Conservation (phyloP, 805 yeast species). For the Spathaspora gorwiae region DNA sequence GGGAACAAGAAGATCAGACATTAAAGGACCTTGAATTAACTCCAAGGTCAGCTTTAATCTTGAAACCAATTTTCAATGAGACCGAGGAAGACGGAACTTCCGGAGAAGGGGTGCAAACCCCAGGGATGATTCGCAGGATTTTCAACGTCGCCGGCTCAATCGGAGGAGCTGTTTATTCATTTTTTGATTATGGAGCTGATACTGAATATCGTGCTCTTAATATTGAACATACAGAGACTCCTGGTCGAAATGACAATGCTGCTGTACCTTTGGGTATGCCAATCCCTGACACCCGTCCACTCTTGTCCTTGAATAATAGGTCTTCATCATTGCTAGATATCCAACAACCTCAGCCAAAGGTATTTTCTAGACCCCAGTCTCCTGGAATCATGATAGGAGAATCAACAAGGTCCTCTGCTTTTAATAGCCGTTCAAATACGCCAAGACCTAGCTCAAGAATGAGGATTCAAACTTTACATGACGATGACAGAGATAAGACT, state of each 20-base stretch:
- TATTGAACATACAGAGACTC: not conserved
- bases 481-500: slow-evolving; percentile 7
- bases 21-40: slow-evolving; percentile 53
- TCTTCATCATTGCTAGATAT: slow-evolving; percentile 6
- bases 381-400: not conserved
- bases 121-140: slow-evolving; percentile 7
- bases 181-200: slow-evolving; percentile 40
- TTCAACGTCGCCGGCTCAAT: slow-evolving; percentile 10
- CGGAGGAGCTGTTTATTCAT: slow-evolving; percentile 32
- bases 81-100: slow-evolving; percentile 3
- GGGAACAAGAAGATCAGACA: slow-evolving; percentile 50
- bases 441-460: slow-evolving; percentile 13
- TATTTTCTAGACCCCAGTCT: not conserved
- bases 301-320: not conserved
- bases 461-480: slow-evolving; percentile 17
- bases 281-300: not conserved
- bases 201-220: slow-evolving; percentile 4
- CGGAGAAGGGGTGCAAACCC: slow-evolving; percentile 5
- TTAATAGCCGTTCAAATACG: slow-evolving; percentile 11
- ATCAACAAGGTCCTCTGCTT: slow-evolving; percentile 4
- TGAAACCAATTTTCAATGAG: slow-evolving; percentile 54
- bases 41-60: slow-evolving; percentile 70
- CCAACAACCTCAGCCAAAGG: not conserved
- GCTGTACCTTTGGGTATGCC: slow-evolving; percentile 1
- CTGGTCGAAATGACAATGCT: not conserved